phyloP scores from a whole-genome alignment of 495 filamentous ascomycete genomes.

The Articulospora tetracladia region DNA sequence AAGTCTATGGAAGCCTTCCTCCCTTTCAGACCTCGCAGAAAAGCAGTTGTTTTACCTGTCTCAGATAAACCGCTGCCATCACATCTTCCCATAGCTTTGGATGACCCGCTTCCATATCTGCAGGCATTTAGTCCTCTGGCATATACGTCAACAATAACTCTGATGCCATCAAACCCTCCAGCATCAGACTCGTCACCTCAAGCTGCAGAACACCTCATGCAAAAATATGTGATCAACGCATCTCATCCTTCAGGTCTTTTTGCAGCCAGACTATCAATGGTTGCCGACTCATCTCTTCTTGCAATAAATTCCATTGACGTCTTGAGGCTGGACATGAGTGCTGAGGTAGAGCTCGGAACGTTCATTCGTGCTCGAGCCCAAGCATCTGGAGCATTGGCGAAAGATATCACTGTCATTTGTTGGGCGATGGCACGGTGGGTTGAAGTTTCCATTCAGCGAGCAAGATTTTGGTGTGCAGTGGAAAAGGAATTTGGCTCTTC shows the following conservation, averaged over 20 bases:
- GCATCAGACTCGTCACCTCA: slow-evolving; percentile 14
- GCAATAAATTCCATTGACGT: slow-evolving; percentile 35
- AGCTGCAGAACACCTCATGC: slow-evolving; percentile 13
- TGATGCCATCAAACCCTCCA: slow-evolving; percentile 28
- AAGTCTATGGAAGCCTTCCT: slow-evolving; percentile 43
- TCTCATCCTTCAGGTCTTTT: slow-evolving; percentile 39
- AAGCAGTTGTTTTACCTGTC: slow-evolving; percentile 7
- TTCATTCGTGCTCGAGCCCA: slow-evolving; percentile 31
- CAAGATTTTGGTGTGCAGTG: slow-evolving; percentile 41
- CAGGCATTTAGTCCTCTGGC: slow-evolving; percentile 51
- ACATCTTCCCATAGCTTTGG: slow-evolving; percentile 49
- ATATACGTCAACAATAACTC: slow-evolving; percentile 44
- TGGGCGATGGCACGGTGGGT: slow-evolving; percentile 54
- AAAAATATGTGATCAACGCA: slow-evolving; percentile 35
- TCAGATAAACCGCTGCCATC: slow-evolving; percentile 35
- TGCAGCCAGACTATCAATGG: slow-evolving; percentile 41
- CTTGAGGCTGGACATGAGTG: slow-evolving; percentile 34
- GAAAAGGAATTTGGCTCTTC: slow-evolving; percentile 34
- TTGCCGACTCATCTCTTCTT: slow-evolving; percentile 38
- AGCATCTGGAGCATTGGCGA: slow-evolving; percentile 30
- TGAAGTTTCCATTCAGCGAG: slow-evolving; percentile 39
- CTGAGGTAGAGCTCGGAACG: slow-evolving; percentile 38
- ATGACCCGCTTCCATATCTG: slow-evolving; percentile 53
- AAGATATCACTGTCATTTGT: slow-evolving; percentile 40
- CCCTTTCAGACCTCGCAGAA: slow-evolving; percentile 39